These are phyloP conservation scores for Penicillium sp. DNA, from an alignment of 2,329 filamentous ascomycete species.

Conservation along the genomic window DNA sequence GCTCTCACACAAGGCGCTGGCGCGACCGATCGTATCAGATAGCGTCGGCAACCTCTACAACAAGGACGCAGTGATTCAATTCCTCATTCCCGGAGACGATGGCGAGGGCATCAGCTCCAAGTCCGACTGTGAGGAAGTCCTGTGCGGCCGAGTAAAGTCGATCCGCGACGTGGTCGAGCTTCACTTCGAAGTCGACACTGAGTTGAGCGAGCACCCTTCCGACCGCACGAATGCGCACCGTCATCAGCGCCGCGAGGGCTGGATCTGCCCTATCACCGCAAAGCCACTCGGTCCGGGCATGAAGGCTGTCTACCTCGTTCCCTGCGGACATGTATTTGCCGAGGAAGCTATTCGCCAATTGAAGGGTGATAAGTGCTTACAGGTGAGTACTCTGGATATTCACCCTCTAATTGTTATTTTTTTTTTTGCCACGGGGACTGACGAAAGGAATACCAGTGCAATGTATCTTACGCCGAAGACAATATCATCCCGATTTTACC, in stretches of 20 bases:
- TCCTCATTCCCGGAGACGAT: conserved; percentile 61
- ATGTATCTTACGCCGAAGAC: conserved; percentile 69
- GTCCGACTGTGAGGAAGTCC: conserved; percentile 64
- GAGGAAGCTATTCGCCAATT: conserved; percentile 84
- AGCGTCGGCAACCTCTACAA: conserved; percentile 86
- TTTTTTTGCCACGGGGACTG: not conserved
- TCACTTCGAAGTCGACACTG: conserved; percentile 66
- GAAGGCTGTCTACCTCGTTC: conserved; percentile 86
- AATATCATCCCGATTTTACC: conserved; percentile 86
- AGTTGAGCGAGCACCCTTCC: conserved; percentile 42
- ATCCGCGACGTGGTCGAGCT: conserved; percentile 87
- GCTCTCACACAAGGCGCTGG: conserved; percentile 76
- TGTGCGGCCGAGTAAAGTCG: conserved; percentile 70
- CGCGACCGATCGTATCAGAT: conserved; percentile 80
- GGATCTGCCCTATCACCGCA: conserved; percentile 84
- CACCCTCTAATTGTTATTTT: too few species aligned
- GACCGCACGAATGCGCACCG: conserved; percentile 41
- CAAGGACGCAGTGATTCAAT: conserved; percentile 84
- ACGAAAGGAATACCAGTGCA: conserved; percentile 62
- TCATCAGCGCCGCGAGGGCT: conserved; percentile 57
- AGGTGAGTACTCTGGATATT: conserved; percentile 44
- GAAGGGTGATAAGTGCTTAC: conserved; percentile 64
- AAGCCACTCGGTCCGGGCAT: conserved; percentile 80
- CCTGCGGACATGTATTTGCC: conserved; percentile 93
- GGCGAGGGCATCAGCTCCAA: conserved; percentile 58